These are phyloP conservation scores for Pulveroboletus sp. DNA, from an alignment of 768 basidiomycete genomes.

Conservation along the genomic window DNA sequence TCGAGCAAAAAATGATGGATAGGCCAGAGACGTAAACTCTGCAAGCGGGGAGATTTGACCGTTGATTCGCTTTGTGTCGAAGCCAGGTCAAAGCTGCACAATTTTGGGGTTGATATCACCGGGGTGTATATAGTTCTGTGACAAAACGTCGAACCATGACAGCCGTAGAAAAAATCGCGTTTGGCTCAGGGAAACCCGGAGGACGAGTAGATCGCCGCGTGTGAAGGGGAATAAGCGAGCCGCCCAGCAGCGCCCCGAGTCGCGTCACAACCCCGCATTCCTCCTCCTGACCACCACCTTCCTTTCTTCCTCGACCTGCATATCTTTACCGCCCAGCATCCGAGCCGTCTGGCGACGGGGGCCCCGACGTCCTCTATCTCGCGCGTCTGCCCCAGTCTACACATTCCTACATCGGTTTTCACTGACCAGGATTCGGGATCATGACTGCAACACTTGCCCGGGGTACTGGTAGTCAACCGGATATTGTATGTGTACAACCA, in stretches of 20 bases:
- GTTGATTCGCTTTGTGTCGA: background rate
- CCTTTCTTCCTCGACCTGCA: background rate
- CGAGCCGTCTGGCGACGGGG: slow-evolving; percentile 2
- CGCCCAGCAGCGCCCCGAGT: slow-evolving; percentile 3
- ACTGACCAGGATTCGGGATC: slow-evolving; percentile 6
- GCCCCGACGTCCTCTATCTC: slow-evolving; percentile 7
- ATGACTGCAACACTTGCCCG: slow-evolving; percentile 18
- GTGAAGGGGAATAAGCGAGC: background rate
- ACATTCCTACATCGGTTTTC: background rate
- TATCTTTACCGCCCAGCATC: slow-evolving; percentile 1
- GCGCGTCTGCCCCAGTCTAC: background rate
- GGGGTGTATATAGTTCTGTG: background rate
- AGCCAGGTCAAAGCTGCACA: background rate
- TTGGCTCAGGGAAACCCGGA: no score
- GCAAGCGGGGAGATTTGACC: background rate
- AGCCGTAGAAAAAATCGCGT: no score
- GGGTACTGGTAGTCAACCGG: slow-evolving; percentile 12
- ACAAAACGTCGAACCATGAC: background rate
- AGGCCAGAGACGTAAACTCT: background rate
- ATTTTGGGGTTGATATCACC: background rate
- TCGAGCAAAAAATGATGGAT: background rate
- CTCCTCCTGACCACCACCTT: background rate
- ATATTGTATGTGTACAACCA: slow-evolving; percentile 13
- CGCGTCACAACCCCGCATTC: slow-evolving; percentile 16
- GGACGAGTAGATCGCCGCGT: no score